These are phyloP conservation scores for Kwoniella dejecticola DNA, from an alignment of 768 basidiomycete species.

Conservation along the genomic window DNA sequence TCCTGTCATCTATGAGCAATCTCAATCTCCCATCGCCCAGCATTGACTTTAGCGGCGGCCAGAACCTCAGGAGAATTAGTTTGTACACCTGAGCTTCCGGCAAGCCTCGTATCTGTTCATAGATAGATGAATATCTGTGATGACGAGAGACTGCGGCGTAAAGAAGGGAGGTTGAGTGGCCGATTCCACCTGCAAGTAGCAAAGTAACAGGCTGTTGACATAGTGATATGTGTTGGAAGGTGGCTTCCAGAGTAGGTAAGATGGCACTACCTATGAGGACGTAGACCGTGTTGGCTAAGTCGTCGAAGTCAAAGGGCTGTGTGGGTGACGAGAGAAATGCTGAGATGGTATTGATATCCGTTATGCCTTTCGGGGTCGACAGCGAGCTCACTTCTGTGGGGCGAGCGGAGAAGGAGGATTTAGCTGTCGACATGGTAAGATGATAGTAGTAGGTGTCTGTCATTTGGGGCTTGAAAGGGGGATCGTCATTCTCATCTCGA, in stretches of 20 bases:
- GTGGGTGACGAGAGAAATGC: conserved; percentile 11
- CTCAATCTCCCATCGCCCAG: conserved; percentile 1
- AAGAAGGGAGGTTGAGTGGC: conserved; percentile 21
- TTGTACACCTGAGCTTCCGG: conserved; percentile 12
- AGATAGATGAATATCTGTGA: conserved; percentile 8
- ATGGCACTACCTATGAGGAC: conserved; percentile 17
- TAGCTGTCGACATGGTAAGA: not conserved
- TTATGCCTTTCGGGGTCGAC: not conserved
- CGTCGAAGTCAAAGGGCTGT: not conserved
- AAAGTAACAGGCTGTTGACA: conserved; percentile 5
- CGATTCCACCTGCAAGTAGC: conserved; percentile 20
- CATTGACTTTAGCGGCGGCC: conserved; percentile 1
- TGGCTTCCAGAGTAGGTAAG: conserved; percentile 2
- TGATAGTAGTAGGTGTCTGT: too few relatives aligned
- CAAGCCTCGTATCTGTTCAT: not conserved
- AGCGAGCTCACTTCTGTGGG: not conserved
- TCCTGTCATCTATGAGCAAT: conserved; percentile 18
- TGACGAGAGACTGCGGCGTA: conserved; percentile 17
- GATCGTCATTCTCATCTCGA: too few relatives aligned
- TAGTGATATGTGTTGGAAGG: conserved; percentile 8
- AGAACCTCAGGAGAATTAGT: conserved; percentile 7
- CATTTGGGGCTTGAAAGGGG: too few relatives aligned
- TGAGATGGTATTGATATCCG: conserved; percentile 15
- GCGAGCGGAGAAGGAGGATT: not conserved
- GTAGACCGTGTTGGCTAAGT: conserved; percentile 5